phyloP scores from a whole-genome alignment of 805 yeast genomes.

The Saccharomyces eubayanus region DNA sequence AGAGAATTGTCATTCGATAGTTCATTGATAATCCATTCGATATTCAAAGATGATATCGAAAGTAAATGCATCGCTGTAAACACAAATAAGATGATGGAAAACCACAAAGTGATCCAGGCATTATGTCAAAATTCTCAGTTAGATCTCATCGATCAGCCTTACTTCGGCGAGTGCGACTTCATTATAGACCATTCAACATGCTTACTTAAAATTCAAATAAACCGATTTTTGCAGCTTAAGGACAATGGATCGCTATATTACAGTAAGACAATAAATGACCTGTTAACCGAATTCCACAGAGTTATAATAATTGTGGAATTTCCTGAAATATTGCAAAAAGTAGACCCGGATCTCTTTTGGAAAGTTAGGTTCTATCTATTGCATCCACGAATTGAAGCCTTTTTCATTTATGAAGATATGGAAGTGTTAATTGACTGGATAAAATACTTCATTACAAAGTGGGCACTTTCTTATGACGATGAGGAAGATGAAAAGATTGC shows the following conservation, averaged over 20 bases:
- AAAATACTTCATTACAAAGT: not conserved
- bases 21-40: not conserved
- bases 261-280: constrained; percentile 3
- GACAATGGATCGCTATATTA: constrained; percentile 8
- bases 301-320: constrained; percentile 16
- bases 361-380: constrained; percentile 13
- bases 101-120: constrained; percentile 7
- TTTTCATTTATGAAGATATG: not conserved
- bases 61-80: constrained; percentile 7
- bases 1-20: not conserved
- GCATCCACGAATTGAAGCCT: constrained; percentile 4
- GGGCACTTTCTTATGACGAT: not conserved
- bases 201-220: constrained; percentile 10
- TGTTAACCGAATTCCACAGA: constrained; percentile 10
- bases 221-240: constrained; percentile 16
- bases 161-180: constrained; percentile 12
- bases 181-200: constrained; percentile 15
- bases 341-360: constrained; percentile 21
- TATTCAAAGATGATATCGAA: not conserved
- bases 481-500: not conserved
- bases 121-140: constrained; percentile 3
- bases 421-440: not conserved
- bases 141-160: constrained; percentile 10
- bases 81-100: constrained; percentile 6
- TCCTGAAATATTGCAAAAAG: constrained; percentile 1